These are phyloP conservation scores for Vitis labrusca DNA, from an alignment of 164 flowering plant species.

Conservation along the genomic window DNA sequence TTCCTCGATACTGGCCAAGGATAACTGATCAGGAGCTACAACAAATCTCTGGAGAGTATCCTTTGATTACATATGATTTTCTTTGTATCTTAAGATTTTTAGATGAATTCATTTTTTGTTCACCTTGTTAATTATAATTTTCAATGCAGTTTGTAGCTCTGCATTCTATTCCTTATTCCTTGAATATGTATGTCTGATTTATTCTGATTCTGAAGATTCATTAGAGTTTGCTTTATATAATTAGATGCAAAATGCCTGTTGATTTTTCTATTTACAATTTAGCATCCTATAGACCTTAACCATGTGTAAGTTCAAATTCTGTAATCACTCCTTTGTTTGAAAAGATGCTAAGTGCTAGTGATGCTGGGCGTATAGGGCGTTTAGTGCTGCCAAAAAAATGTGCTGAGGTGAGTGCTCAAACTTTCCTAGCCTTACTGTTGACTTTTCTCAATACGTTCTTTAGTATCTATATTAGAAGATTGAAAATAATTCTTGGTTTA, in stretches of 20 bases:
- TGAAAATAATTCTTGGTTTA: background rate
- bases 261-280: background rate
- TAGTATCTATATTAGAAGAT: background rate
- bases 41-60: conserved; percentile 86
- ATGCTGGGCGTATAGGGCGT: conserved; percentile 93
- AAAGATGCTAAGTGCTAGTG: conserved; percentile 93
- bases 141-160: background rate
- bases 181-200: background rate
- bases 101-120: background rate
- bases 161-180: background rate
- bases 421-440: background rate
- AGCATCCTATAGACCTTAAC: conserved; percentile 42
- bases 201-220: background rate
- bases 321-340: conserved; percentile 82
- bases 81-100: background rate
- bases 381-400: conserved; percentile 92
- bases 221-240: background rate
- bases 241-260: background rate
- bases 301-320: conserved; percentile 55
- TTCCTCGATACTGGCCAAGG: conserved; percentile 83
- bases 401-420: conserved; percentile 69
- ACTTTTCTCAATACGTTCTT: no score
- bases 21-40: conserved; percentile 77
- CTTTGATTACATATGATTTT: conserved; percentile 19
- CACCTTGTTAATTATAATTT: background rate